Evolutionary conservation across 164 flowering plant genomes (phyloP).

Genomic region (Stephania japonica): DNA sequence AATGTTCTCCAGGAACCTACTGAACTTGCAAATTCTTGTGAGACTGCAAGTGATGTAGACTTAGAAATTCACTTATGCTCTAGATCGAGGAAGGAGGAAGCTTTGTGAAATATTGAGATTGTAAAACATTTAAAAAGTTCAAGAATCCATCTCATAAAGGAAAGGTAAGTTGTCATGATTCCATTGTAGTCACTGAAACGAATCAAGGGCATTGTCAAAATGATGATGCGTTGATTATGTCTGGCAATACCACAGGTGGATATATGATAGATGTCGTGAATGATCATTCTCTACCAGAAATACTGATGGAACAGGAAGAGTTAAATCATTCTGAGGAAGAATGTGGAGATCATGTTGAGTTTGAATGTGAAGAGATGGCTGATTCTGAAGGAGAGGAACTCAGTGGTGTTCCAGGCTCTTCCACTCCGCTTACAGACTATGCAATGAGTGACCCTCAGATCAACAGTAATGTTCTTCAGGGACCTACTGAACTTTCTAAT

Average conservation of each 20-base stretch:
- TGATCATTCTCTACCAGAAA: conserved; percentile 60
- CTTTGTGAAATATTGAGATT: conserved; percentile 3
- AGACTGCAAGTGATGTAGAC: conserved; percentile 49
- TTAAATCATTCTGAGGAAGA: conserved; percentile 97
- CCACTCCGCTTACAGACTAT: too few relatives aligned
- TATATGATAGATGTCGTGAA: conserved; percentile 24
- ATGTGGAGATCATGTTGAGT: conserved; percentile 73
- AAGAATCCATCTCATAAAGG: background rate
- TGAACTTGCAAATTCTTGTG: conserved; percentile 23
- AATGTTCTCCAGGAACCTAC: conserved; percentile 7
- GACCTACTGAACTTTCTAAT: too few relatives aligned
- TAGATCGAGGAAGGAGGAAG: conserved; percentile 33
- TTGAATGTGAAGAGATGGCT: conserved; percentile 94
- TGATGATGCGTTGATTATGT: conserved; percentile 13
- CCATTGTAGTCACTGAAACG: conserved; percentile 6
- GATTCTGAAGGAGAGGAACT: conserved; percentile 83
- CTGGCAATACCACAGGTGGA: conserved; percentile 14
- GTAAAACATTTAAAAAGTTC: conserved; percentile 5
- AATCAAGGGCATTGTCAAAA: conserved; percentile 11
- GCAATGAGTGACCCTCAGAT: too few relatives aligned
- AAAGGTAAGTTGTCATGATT: conserved; percentile 4
- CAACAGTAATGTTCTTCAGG: too few relatives aligned
- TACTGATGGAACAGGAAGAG: conserved; percentile 98
- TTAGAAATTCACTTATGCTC: conserved; percentile 73
- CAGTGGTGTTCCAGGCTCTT: too few relatives aligned